Evolutionary conservation across 129 eudicot genomes (phyloP), one percentile per base, ranked within the genome.

Genomic region (Pseudognaphalium luteoalbum): DNA sequence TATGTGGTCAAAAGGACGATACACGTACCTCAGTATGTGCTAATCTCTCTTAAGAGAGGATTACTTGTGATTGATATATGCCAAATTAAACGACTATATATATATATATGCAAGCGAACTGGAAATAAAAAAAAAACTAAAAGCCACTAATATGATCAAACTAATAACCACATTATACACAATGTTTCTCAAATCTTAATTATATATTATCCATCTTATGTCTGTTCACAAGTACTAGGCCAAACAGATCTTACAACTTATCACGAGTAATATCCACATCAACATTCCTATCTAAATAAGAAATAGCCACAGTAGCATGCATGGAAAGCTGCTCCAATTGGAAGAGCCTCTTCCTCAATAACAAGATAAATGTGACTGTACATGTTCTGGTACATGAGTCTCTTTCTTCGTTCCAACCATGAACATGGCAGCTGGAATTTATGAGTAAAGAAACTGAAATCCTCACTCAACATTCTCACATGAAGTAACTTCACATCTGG

Each of bases 291-390:
- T 88, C 79, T 76, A 88, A 70, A 70, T 81, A 88, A 72, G 93
- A 83, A n/a, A 85, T 70, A 1, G 90, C 85, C 14, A 88, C 82
- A 1, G 88, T 88, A 17, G 88, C 90, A 81, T 85, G 88, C 90
- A 81, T 85, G 87, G 22, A 85, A 70, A 67, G 84, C 86, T 22
- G 86, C 68, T 60, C 90, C 92, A 30, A 81, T 57, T 9, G 87
- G 84, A 76, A 85, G 85, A 14, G 71, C 86, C 20, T 78, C 81
- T 62, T 88, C 90, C 34, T 85, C 93, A 3, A 85, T 75, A 52
- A 59, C 76, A 57, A 88, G 83, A 81, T 78, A 47, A 5, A 25
- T 90, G 88, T 2, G 93, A 85, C 76, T 85, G 90, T 58, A 88
- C 76, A 15, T 74, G 64, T 21, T 29, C 65, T 14, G 78, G 85